Evolutionary conservation across 371 early-diverging fungal genomes (phyloP).

Genomic region (Zancudomyces culisetae): DNA sequence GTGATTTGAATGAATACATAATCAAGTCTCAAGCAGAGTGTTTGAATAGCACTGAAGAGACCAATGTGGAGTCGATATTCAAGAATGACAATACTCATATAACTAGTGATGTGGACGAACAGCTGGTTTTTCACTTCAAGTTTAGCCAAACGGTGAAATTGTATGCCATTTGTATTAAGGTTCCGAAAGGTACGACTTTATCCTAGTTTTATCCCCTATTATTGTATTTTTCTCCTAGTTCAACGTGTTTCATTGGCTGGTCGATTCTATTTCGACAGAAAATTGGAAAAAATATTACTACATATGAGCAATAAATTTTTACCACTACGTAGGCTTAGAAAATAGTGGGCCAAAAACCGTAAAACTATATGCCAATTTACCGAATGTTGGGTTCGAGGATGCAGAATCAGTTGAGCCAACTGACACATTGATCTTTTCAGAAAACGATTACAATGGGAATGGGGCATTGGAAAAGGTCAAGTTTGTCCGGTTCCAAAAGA

Average conservation of each 20-base stretch:
- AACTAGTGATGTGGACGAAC: constrained; percentile 86
- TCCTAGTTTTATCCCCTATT: not conserved
- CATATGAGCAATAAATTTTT: constrained; percentile 1
- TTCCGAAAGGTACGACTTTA: constrained; percentile 19
- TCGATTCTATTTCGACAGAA: too few relatives aligned
- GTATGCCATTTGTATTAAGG: constrained; percentile 65
- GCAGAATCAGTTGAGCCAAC: constrained; percentile 51
- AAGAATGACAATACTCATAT: constrained; percentile 40
- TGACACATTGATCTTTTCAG: constrained; percentile 46
- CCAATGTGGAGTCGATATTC: constrained; percentile 56
- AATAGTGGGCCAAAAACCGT: constrained; percentile 70
- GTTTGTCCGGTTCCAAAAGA: constrained; percentile 84
- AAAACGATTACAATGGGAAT: constrained; percentile 37
- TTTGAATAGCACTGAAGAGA: constrained; percentile 59
- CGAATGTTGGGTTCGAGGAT: constrained; percentile 71
- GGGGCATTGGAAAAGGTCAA: constrained; percentile 49
- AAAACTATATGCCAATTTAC: constrained; percentile 62
- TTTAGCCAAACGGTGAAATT: constrained; percentile 82
- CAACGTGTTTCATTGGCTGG: too few relatives aligned
- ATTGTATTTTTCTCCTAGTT: not conserved
- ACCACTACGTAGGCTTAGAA: not conserved
- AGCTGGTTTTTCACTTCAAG: constrained; percentile 63
- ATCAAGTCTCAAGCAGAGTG: constrained; percentile 63
- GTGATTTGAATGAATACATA: constrained; percentile 45
- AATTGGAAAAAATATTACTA: not conserved